Evolutionary conservation across 2,329 filamentous ascomycete species (phyloP).

Genomic region (Sporothrix phasma): DNA sequence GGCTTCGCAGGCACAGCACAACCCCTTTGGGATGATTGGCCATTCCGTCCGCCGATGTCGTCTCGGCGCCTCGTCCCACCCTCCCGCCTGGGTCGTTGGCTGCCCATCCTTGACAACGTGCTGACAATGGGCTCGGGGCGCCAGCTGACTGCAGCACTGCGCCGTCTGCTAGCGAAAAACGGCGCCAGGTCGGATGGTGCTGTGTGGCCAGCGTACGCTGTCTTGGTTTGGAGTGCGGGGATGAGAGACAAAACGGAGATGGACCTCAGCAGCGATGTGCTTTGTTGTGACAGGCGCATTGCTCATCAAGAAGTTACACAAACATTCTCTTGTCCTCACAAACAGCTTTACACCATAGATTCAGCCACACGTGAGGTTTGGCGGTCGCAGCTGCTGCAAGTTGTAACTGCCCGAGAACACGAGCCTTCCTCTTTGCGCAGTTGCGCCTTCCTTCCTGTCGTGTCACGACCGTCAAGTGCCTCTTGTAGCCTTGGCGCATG

Average conservation of each 20-base stretch:
- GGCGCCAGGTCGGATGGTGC: neutral
- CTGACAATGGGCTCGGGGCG: neutral
- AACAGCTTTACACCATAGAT: neutral
- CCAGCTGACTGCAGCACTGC: slow-evolving; percentile 11
- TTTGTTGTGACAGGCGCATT: neutral
- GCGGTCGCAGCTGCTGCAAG: neutral
- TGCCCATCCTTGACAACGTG: neutral
- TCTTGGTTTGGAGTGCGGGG: neutral
- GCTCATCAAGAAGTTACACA: neutral
- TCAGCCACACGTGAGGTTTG: neutral
- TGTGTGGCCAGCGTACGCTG: slow-evolving; percentile 3
- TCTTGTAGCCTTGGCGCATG: neutral
- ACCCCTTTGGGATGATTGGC: neutral
- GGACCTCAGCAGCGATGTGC: neutral
- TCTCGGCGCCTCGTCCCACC: slow-evolving; percentile 8
- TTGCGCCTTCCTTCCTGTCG: neutral
- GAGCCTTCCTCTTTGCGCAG: neutral
- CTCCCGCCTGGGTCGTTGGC: slow-evolving; percentile 1
- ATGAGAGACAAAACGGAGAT: neutral
- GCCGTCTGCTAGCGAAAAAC: neutral
- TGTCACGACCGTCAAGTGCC: neutral
- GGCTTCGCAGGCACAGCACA: neutral
- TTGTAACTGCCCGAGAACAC: neutral
- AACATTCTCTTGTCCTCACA: neutral
- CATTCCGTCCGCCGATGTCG: slow-evolving; percentile 20